Percentiles rank a stretch among this genome's conserved stretches.
Conservation (phyloP, 768 basidiomycete genomes). For the Lactifluus piperatus region DNA sequence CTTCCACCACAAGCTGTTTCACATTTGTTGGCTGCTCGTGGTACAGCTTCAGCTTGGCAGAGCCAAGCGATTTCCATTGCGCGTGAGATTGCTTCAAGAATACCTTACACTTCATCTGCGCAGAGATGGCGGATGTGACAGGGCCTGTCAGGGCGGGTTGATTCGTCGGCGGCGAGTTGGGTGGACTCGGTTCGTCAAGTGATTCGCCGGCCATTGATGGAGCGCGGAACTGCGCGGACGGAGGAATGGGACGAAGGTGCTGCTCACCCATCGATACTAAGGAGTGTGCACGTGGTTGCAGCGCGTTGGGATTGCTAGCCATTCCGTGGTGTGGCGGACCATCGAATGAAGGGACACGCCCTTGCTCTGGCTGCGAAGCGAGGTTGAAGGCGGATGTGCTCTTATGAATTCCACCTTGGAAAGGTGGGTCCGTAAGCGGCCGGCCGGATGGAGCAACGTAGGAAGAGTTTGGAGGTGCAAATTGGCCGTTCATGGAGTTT, state of each 20-base stretch:
- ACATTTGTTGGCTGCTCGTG: conserved; percentile 76
- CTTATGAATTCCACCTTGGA: conserved; percentile 36
- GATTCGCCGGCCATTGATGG: conserved; percentile 45
- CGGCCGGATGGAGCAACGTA: conserved; percentile 13
- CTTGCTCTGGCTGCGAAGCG: conserved; percentile 36
- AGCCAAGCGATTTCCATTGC: conserved; percentile 96
- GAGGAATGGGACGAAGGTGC: conserved; percentile 46
- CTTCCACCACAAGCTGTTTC: conserved; percentile 94
- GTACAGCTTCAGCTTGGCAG: conserved; percentile 82
- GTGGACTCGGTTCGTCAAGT: conserved; percentile 70
- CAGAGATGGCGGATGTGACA: conserved; percentile 66
- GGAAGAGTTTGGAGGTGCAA: conserved; percentile 2
- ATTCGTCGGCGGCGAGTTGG: conserved; percentile 67
- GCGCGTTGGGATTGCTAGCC: conserved; percentile 22
- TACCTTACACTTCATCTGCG: conserved; percentile 96
- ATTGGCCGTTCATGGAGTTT: neutral
- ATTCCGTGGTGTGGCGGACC: conserved; percentile 33
- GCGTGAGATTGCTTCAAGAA: conserved; percentile 92
- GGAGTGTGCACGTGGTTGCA: conserved; percentile 24
- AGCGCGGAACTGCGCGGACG: conserved; percentile 52
- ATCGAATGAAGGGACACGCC: conserved; percentile 22
- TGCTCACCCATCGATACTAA: conserved; percentile 27
- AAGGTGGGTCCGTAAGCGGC: conserved; percentile 23
- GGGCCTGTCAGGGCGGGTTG: conserved; percentile 48
- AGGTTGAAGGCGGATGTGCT: conserved; percentile 54